phyloP scores from a whole-genome alignment of 2,329 filamentous ascomycete genomes.

The Diaporthe vaccinii region DNA sequence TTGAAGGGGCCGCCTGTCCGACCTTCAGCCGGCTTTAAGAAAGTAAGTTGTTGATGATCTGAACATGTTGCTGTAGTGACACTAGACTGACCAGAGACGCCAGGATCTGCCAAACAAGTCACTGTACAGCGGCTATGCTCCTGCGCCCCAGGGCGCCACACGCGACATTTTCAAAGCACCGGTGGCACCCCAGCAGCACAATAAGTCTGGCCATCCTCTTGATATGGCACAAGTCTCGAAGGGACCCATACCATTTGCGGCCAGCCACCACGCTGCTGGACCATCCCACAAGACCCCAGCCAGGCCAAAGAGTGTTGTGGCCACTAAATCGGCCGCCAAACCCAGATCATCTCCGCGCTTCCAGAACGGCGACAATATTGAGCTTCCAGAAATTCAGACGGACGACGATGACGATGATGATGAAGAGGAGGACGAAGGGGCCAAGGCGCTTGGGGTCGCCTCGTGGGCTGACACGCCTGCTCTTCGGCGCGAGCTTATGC shows the following conservation, averaged over 20 bases:
- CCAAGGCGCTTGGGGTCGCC: conserved; percentile 71
- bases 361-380: conserved; percentile 89
- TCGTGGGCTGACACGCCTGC: conserved; percentile 92
- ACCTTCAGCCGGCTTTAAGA: conserved; percentile 78
- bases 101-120: conserved; percentile 74
- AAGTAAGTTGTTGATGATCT: conserved; percentile 63
- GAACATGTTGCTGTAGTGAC: not conserved
- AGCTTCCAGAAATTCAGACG: conserved; percentile 94
- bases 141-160: conserved; percentile 66
- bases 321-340: conserved; percentile 71
- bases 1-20: conserved; percentile 89
- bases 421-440: conserved; percentile 67
- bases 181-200: conserved; percentile 78
- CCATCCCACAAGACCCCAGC: conserved; percentile 78
- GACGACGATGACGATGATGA: conserved; percentile 95
- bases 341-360: conserved; percentile 84
- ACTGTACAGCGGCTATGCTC: conserved; percentile 73
- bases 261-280: conserved; percentile 70
- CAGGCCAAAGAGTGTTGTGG: conserved; percentile 61
- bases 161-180: conserved; percentile 74
- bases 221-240: conserved; percentile 92
- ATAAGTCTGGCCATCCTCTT: conserved; percentile 77
- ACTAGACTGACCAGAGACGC: conserved; percentile 50
- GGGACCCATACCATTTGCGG: conserved; percentile 89
- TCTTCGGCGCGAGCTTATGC: conserved; percentile 79